These are phyloP conservation scores for Zygoascus flipseniorum DNA, from an alignment of 805 yeast species.

Conservation along the genomic window DNA sequence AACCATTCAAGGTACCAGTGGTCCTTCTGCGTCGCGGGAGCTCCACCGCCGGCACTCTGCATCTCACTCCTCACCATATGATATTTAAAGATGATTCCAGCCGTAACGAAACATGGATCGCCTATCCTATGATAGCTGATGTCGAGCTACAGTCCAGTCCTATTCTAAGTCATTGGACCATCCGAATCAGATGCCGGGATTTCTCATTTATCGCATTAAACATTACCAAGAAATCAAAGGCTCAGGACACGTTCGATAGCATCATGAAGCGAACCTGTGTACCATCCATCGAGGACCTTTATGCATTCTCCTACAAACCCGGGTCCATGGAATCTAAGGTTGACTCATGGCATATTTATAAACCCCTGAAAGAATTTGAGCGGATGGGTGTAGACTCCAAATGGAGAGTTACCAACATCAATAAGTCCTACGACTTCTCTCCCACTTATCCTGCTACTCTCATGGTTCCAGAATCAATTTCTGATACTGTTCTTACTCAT, in stretches of 20 bases:
- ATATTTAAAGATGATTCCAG: conserved; percentile 39
- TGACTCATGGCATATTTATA: conserved; percentile 68
- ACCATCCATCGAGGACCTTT: conserved; percentile 46
- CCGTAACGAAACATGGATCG: conserved; percentile 74
- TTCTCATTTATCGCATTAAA: conserved; percentile 75
- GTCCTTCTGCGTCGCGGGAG: conserved; percentile 51
- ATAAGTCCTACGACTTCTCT: conserved; percentile 54
- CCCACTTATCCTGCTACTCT: conserved; percentile 64
- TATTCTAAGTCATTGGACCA: conserved; percentile 31
- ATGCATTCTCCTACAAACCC: conserved; percentile 78
- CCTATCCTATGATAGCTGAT: conserved; percentile 72
- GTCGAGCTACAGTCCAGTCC: conserved; percentile 17
- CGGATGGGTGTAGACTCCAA: conserved; percentile 52
- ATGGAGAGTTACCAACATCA: conserved; percentile 70
- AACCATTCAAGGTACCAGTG: conserved; percentile 29
- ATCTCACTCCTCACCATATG: conserved; percentile 67
- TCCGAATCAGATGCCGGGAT: conserved; percentile 75
- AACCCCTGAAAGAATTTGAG: conserved; percentile 52
- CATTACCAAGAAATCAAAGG: conserved; percentile 48
- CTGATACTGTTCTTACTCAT: conserved; percentile 75
- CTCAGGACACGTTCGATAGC: conserved; percentile 65
- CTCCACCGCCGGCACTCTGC: conserved; percentile 50
- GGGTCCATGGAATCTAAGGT: conserved; percentile 55
- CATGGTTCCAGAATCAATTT: conserved; percentile 65
- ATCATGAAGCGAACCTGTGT: conserved; percentile 58